Conservation (phyloP, 2,329 filamentous ascomycete genomes). For the Epichloe bromicola region DNA sequence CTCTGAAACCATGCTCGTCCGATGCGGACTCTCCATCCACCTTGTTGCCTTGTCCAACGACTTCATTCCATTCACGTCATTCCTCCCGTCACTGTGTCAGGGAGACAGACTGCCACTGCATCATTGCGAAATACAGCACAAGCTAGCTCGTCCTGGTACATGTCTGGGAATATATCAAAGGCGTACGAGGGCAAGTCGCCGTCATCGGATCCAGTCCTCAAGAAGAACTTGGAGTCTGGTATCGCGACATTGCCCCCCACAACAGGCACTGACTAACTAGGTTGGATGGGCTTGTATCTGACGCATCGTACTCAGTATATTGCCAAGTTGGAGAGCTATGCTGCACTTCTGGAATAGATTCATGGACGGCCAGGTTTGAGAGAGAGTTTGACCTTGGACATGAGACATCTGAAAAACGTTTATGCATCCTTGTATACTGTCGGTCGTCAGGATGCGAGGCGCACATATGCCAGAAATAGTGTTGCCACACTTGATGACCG, state of each 20-base stretch:
- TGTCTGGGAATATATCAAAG: background rate
- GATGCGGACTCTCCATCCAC: too few species aligned
- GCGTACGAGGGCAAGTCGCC: conserved; percentile 1
- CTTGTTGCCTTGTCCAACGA: too few species aligned
- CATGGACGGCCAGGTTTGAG: background rate
- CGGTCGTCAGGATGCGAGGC: conserved; percentile 1
- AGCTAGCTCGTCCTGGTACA: background rate
- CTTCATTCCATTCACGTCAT: too few species aligned
- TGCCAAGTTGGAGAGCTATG: background rate
- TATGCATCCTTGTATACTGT: background rate
- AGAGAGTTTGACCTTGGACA: background rate
- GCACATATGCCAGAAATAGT: background rate
- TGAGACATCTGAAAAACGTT: background rate
- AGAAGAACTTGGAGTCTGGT: conserved; percentile 1
- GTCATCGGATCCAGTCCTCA: background rate
- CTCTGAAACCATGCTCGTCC: too few species aligned
- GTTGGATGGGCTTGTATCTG: background rate
- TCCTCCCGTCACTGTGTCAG: background rate
- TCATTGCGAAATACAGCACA: background rate
- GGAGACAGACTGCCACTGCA: conserved; percentile 1
- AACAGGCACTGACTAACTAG: background rate
- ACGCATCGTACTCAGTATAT: background rate
- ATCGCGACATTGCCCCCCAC: background rate
- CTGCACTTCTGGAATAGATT: background rate
- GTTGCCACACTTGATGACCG: background rate